These are phyloP conservation scores for Boeremia lycopersici DNA, from an alignment of 2,329 filamentous ascomycete genomes.

Conservation along the genomic window DNA sequence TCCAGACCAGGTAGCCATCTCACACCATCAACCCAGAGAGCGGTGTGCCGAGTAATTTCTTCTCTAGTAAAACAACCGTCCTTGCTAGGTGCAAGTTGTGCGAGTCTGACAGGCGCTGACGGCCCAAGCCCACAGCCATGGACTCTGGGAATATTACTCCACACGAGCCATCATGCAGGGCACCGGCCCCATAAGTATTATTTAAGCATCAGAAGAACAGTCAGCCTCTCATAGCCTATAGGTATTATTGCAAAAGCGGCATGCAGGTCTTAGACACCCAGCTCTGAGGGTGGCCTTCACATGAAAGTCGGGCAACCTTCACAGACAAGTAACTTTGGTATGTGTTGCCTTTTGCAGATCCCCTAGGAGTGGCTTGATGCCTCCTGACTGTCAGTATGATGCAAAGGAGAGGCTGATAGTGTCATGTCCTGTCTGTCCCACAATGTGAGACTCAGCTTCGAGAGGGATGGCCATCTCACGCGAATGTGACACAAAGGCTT, in stretches of 20 bases:
- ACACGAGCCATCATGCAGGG: conserved; percentile 13
- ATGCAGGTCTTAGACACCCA: too few species aligned
- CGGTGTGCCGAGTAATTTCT: conserved; percentile 11
- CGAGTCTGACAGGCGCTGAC: conserved; percentile 11
- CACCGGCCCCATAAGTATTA: conserved; percentile 1
- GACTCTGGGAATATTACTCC: neutral
- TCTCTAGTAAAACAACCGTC: conserved; percentile 13
- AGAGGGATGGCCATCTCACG: conserved; percentile 5
- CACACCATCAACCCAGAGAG: neutral
- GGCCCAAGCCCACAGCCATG: neutral
- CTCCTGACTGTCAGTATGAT: too few species aligned
- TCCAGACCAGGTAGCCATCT: neutral
- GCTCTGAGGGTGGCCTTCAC: too few species aligned
- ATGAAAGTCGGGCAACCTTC: too few species aligned
- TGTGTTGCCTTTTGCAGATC: too few species aligned
- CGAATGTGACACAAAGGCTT: conserved; percentile 1
- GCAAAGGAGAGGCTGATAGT: too few species aligned
- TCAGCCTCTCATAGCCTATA: neutral
- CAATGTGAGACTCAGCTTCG: neutral
- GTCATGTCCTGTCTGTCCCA: neutral
- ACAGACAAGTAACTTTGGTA: too few species aligned
- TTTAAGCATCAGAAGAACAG: conserved; percentile 3
- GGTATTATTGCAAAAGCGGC: too few species aligned
- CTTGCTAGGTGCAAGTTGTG: conserved; percentile 1
- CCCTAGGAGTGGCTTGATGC: too few species aligned